These are phyloP conservation scores for Xylaria acuta DNA, from an alignment of 495 filamentous ascomycete species.

Conservation along the genomic window DNA sequence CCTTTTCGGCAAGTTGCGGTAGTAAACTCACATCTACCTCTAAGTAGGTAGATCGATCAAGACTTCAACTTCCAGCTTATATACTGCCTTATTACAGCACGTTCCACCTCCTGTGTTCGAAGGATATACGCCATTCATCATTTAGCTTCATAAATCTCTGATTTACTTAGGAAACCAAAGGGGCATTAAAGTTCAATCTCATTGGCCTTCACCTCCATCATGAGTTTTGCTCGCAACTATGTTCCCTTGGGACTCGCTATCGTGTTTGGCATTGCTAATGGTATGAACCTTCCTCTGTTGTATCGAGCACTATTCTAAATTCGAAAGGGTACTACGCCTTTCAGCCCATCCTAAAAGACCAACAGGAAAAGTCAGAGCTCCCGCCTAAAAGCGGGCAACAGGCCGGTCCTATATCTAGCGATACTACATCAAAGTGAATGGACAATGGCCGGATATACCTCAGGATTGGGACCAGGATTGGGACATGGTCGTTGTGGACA, in stretches of 20 bases:
- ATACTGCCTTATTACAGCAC: not conserved
- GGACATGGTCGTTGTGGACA: not conserved
- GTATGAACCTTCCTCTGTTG: slow-evolving; percentile 34
- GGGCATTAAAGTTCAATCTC: not conserved
- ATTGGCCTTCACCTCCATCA: slow-evolving; percentile 12
- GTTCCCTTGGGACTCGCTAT: slow-evolving; percentile 37
- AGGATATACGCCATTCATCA: not conserved
- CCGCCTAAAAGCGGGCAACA: slow-evolving; percentile 9
- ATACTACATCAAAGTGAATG: slow-evolving; percentile 20
- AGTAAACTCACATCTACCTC: not conserved
- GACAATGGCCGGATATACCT: not conserved
- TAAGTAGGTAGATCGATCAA: too few relatives aligned
- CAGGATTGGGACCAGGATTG: not conserved
- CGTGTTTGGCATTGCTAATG: slow-evolving; percentile 41
- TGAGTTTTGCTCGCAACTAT: slow-evolving; percentile 37
- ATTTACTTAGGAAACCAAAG: not conserved
- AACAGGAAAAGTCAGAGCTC: slow-evolving; percentile 39
- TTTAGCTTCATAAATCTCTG: not conserved
- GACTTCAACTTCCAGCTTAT: not conserved
- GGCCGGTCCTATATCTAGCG: slow-evolving; percentile 14
- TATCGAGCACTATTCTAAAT: slow-evolving; percentile 30
- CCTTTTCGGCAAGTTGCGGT: not conserved
- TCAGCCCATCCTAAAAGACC: slow-evolving; percentile 46
- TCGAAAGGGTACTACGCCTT: slow-evolving; percentile 53
- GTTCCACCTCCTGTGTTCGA: not conserved